Base-by-base conservation (phyloP, 768 basidiomycete species). In the Russula virescens region DNA sequence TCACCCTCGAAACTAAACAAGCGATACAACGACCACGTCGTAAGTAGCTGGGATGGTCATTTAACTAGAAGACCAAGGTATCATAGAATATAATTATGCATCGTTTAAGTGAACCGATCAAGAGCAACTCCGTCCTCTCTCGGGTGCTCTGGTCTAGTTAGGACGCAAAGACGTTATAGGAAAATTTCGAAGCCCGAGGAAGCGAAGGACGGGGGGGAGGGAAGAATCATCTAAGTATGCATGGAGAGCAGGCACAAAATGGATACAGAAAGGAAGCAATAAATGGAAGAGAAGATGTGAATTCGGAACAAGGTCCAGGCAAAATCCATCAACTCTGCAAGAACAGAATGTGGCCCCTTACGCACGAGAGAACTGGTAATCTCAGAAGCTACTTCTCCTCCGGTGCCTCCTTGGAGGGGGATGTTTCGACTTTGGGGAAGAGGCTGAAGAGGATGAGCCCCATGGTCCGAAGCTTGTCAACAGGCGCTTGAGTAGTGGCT, bases 401-500 rank as follows among this genome's bases (percentile, higher is more conserved):
- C 57, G 58, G 42, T 64, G 48, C 28, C 63, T 55, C 47, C 63
- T 60, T 23, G 38, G 5, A 1, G 53, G 63, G 10, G 58, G 28
- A 25, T 35, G 40, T 52, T 64, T 64, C 19, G 40, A 43, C 42
- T 64, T 64, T 43, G 63, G 63, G 0, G 63, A 60, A 16, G 52
- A 35, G n/a, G 52, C 58, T 5, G 60, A 54, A 54, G 58, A 60
- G 10, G 58, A 55, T 23, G 47, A 64, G 14, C 58, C 53, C 63
- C 63, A 64, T 2, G 65, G 60, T 2, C 57, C 63, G 13, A 66
- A 55, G 35, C 52, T 65, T 10, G 63, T 63, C 19, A 67, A 47
- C 1, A 67, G 35, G 50, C 66, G 66, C 59, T 67, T 67, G 25
- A 67, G 50, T 8, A 67, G 63, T 11, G 66, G 66, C 23, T 61